phyloP scores from a whole-genome alignment of 805 yeast species.

The Pichia membranifaciens region DNA sequence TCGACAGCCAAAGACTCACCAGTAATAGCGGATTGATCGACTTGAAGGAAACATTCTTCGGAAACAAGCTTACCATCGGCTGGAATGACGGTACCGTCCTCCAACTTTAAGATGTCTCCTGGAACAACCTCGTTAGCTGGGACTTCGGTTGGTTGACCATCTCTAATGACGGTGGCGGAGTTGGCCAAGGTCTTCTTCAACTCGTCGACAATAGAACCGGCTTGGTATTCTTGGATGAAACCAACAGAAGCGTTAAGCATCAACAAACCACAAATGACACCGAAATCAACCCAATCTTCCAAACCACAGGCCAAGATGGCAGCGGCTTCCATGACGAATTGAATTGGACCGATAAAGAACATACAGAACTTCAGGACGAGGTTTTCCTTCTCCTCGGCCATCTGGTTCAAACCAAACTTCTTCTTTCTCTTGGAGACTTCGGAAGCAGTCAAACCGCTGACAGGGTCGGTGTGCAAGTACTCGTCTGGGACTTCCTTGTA shows the following conservation, averaged over 20 bases:
- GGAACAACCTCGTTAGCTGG: slow-evolving; percentile 85
- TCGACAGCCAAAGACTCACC: slow-evolving; percentile 97
- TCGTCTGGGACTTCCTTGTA: slow-evolving; percentile 83
- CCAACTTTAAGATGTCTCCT: slow-evolving; percentile 87
- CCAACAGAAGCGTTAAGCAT: slow-evolving; percentile 88
- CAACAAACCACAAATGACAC: slow-evolving; percentile 88
- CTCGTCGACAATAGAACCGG: slow-evolving; percentile 96
- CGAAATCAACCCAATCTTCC: slow-evolving; percentile 98
- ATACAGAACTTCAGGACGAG: slow-evolving; percentile 68
- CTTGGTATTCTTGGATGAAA: slow-evolving; percentile 96
- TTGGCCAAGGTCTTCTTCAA: slow-evolving; percentile 92
- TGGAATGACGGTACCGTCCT: slow-evolving; percentile 88
- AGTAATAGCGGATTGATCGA: slow-evolving; percentile 94
- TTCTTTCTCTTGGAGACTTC: slow-evolving; percentile 79
- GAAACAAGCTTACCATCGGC: slow-evolving; percentile 85
- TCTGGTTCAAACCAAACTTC: slow-evolving; percentile 85
- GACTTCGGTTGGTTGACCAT: slow-evolving; percentile 69
- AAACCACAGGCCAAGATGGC: slow-evolving; percentile 93
- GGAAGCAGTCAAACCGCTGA: slow-evolving; percentile 65
- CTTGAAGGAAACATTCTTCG: slow-evolving; percentile 80
- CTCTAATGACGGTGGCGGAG: slow-evolving; percentile 79
- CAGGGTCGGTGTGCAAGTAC: slow-evolving; percentile 73
- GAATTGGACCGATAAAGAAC: slow-evolving; percentile 94
- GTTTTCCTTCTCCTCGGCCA: slow-evolving; percentile 85
- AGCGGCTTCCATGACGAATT: slow-evolving; percentile 96